A percentile compares a stretch with the other conserved stretches of the same genome.
Conservation (phyloP, 768 basidiomycete species). For the Multifurca ochricompacta region DNA sequence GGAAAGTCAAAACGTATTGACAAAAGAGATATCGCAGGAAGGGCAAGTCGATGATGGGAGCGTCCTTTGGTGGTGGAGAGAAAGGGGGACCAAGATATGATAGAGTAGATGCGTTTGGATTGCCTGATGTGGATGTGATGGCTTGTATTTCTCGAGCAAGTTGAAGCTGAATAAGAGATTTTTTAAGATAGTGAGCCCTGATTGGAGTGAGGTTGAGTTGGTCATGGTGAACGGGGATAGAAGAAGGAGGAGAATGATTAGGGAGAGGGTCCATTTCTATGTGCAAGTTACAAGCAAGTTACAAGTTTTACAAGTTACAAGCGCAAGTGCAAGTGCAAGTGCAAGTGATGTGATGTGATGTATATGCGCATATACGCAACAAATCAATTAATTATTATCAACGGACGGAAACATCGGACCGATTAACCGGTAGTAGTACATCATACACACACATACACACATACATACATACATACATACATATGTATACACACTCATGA, state of each 20-base stretch:
- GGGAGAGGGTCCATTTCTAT: background rate
- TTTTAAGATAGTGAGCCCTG: constrained; percentile 97
- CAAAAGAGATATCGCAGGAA: constrained; percentile 86
- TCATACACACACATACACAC: too few species aligned
- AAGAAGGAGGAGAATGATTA: background rate
- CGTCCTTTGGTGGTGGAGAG: constrained; percentile 53
- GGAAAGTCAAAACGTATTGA: constrained; percentile 91
- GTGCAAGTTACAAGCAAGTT: too few species aligned
- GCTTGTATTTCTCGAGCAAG: constrained; percentile 70
- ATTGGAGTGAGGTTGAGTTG: constrained; percentile 59
- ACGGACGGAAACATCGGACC: too few species aligned
- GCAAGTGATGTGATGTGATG: too few species aligned
- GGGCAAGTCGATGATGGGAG: constrained; percentile 64
- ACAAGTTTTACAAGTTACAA: too few species aligned
- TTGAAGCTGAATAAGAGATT: constrained; percentile 83
- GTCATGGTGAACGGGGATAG: background rate
- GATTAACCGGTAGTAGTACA: too few species aligned
- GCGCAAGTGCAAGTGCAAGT: too few species aligned
- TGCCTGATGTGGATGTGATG: constrained; percentile 44
- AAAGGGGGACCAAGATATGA: constrained; percentile 90
- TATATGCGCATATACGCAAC: background rate
- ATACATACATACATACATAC: too few species aligned
- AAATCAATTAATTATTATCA: background rate
- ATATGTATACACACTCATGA: too few species aligned
- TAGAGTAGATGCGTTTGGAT: constrained; percentile 50